Evolutionary conservation across 805 yeast species (phyloP).

Genomic region (Yarrowia osloensis): DNA sequence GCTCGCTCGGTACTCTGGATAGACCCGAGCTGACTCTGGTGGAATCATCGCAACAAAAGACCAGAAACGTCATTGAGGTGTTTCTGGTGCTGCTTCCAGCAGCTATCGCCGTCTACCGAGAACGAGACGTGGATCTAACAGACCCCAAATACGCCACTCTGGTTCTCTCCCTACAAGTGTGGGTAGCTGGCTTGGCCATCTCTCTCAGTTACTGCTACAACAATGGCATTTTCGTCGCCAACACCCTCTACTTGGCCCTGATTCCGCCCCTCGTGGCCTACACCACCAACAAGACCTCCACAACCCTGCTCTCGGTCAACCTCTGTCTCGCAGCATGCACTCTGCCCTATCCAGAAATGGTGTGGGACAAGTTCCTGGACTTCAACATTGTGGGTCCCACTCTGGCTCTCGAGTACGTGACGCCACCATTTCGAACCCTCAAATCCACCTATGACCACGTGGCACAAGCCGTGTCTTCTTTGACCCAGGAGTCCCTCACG

Average conservation of each 20-base stretch:
- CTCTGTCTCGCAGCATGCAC: conserved; percentile 7
- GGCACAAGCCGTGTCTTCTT: not conserved
- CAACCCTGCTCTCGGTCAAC: not conserved
- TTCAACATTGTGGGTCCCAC: conserved; percentile 3
- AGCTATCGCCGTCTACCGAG: conserved; percentile 4
- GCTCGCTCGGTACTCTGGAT: conserved; percentile 3
- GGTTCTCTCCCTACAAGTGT: conserved; percentile 7
- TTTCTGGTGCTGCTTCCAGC: conserved; percentile 21
- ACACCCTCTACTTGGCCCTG: conserved; percentile 14
- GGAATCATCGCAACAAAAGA: not conserved
- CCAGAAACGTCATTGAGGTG: conserved; percentile 17
- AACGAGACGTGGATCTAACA: not conserved
- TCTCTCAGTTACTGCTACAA: conserved; percentile 11
- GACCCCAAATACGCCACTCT: not conserved
- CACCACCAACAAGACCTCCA: not conserved
- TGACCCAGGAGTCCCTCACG: conserved; percentile 14
- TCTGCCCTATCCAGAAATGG: not conserved
- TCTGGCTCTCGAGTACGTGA: conserved; percentile 13
- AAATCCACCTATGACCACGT: conserved; percentile 3
- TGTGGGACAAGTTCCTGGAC: conserved; percentile 13
- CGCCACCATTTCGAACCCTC: not conserved
- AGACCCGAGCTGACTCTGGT: not conserved
- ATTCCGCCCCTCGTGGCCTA: conserved; percentile 22
- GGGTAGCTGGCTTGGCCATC: conserved; percentile 8
- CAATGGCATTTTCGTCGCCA: not conserved